A percentile compares a stretch with the other conserved stretches of the same genome.
These are phyloP conservation scores for Clonostachys solani DNA, from an alignment of 2,329 filamentous ascomycete species.

Conservation along the genomic window DNA sequence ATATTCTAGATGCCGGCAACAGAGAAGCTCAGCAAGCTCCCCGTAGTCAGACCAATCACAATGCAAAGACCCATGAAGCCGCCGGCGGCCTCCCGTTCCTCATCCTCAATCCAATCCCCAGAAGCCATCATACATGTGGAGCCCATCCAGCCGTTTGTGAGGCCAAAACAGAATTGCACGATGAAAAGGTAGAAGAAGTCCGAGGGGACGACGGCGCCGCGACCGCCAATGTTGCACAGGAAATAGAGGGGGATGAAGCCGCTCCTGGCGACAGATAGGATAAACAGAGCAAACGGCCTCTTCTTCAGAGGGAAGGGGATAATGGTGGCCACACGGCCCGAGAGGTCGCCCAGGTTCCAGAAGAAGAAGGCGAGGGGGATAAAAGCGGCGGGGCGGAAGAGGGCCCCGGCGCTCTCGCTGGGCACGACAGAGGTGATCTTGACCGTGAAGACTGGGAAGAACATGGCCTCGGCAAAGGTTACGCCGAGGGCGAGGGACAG, in stretches of 20 bases:
- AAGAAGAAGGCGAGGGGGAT: constrained; percentile 87
- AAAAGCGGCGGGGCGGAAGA: constrained; percentile 73
- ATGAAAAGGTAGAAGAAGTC: constrained; percentile 85
- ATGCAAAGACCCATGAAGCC: constrained; percentile 92
- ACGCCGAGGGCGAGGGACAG: constrained; percentile 72
- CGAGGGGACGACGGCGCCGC: constrained; percentile 69
- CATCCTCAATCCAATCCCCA: constrained; percentile 72
- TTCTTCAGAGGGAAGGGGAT: constrained; percentile 53
- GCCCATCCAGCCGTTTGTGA: constrained; percentile 83
- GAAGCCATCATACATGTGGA: constrained; percentile 91
- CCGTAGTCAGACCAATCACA: constrained; percentile 76
- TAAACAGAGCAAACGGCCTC: constrained; percentile 64
- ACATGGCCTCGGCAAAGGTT: constrained; percentile 84
- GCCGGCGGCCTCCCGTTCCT: constrained; percentile 83
- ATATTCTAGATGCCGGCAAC: constrained; percentile 38
- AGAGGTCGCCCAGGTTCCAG: constrained; percentile 88
- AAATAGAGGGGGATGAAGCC: constrained; percentile 80
- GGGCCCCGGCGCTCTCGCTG: constrained; percentile 29
- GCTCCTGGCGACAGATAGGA: constrained; percentile 59
- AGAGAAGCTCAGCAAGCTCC: constrained; percentile 87
- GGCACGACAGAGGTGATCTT: constrained; percentile 47
- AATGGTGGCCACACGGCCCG: constrained; percentile 67
- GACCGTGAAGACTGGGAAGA: constrained; percentile 87
- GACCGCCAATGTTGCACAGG: constrained; percentile 80
- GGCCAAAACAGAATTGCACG: constrained; percentile 79